Conservation (phyloP, 2,329 filamentous ascomycete genomes). For the Monilinia vaccinii-corymbosi region DNA sequence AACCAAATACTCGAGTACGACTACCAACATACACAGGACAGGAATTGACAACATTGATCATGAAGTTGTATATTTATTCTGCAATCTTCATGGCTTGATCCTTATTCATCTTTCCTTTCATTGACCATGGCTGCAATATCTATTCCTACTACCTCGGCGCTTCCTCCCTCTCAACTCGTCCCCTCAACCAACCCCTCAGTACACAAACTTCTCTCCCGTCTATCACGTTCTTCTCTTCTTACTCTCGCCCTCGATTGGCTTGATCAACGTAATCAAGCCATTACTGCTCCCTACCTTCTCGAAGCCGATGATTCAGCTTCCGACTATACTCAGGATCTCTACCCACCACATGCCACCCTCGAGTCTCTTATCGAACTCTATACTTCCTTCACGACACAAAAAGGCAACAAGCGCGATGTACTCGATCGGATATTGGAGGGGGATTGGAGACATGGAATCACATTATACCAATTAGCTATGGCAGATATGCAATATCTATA, state of each 20-base stretch:
- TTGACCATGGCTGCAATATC: constrained; percentile 34
- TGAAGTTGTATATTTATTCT: not conserved
- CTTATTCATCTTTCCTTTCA: not conserved
- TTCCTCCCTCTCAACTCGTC: constrained; percentile 63
- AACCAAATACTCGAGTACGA: not conserved
- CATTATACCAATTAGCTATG: constrained; percentile 59
- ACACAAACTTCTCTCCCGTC: constrained; percentile 55
- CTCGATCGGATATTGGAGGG: constrained; percentile 55
- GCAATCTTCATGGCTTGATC: not conserved
- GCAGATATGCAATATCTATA: constrained; percentile 58
- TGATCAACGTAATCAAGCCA: constrained; percentile 51
- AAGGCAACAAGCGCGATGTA: constrained; percentile 54
- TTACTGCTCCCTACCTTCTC: constrained; percentile 50
- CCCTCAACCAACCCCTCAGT: constrained; percentile 55
- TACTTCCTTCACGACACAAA: constrained; percentile 46
- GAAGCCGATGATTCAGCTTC: constrained; percentile 35
- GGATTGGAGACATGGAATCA: constrained; percentile 59
- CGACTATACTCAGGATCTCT: constrained; percentile 55
- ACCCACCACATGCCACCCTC: constrained; percentile 56
- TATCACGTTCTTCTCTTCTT: constrained; percentile 64
- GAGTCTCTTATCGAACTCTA: constrained; percentile 61
- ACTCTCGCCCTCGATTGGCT: constrained; percentile 72
- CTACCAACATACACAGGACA: not conserved
- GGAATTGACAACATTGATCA: not conserved
- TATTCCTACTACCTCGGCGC: constrained; percentile 60